Conservation (phyloP, 768 basidiomycete species). For the Kwoniella bestiolae region DNA sequence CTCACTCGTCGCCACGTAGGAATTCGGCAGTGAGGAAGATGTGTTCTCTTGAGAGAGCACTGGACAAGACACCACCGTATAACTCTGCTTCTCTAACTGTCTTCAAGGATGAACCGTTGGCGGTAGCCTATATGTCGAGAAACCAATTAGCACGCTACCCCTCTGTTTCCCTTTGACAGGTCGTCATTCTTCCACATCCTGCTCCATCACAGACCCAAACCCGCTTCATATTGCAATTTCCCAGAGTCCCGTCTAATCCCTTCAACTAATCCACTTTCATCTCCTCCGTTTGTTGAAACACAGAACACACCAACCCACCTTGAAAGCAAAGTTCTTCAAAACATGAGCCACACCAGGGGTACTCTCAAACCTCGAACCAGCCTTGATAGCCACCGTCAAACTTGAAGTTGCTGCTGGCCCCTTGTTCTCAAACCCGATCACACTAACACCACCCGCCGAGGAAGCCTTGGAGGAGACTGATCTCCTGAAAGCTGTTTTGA, state of each 20-base stretch:
- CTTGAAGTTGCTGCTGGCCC: slow-evolving; percentile 72
- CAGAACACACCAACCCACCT: slow-evolving; percentile 65
- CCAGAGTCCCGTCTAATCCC: no score
- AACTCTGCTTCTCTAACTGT: slow-evolving; percentile 91
- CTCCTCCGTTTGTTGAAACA: neutral
- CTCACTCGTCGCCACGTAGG: slow-evolving; percentile 92
- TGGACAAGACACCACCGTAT: slow-evolving; percentile 86
- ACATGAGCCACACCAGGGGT: slow-evolving; percentile 89
- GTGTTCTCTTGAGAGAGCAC: slow-evolving; percentile 84
- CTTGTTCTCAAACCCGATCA: slow-evolving; percentile 80
- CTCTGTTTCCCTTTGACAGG: neutral
- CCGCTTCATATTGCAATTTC: neutral
- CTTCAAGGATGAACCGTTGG: slow-evolving; percentile 81
- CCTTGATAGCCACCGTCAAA: slow-evolving; percentile 89
- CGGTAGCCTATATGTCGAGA: slow-evolving; percentile 70
- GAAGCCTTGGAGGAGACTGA: slow-evolving; percentile 65
- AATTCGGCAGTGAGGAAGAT: slow-evolving; percentile 93
- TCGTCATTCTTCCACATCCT: neutral
- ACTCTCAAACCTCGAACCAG: slow-evolving; percentile 84
- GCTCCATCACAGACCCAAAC: no score
- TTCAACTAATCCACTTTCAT: neutral
- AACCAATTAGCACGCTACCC: slow-evolving; percentile 1
- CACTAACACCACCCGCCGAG: slow-evolving; percentile 73
- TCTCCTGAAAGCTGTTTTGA: slow-evolving; percentile 28
- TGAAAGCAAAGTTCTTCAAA: slow-evolving; percentile 98